Base-by-base conservation (phyloP, 2,329 filamentous ascomycete genomes). In the Penicillium janthinellum region DNA sequence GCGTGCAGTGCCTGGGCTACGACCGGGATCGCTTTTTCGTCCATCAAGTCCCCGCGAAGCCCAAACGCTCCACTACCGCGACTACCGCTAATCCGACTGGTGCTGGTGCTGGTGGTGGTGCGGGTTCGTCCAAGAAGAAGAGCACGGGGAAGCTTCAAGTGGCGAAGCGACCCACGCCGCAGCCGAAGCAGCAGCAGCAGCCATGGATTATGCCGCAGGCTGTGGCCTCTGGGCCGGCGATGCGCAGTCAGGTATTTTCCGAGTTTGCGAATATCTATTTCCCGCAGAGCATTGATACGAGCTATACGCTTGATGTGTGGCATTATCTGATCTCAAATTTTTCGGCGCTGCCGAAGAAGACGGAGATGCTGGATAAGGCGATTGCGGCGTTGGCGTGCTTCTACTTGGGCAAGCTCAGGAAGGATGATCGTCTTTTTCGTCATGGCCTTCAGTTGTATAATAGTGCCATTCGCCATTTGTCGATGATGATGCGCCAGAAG, bases 391-490 rank as follows among this genome's bases (percentile, higher is more conserved):
- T 58, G 22, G 31, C 57, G 4, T 58, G 57, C 34, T 38, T 47
- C 15, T 58, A 53, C 17, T 17, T 58, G 11, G 57, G 57, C 20
- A 58, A 54, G 25, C 17, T 37, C 14, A 54, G 53, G 15, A 25
- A 54, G 7, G 57, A 58, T 44, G 5, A 41, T 4, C 25, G 17
- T 10, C 17, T 58, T 3, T 37, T 58, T 12, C 28, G 50, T 37
- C 45, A 54, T 31, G 57, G 57, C 10, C 22, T 58, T 41, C 57
- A 54, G 50, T 44, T 54, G n/a, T 58, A 58, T 7, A 54, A 58
- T 37, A 35, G 22, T 14, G 57, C 57, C 8, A 58, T 58, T 8
- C 44, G 51, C 14, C 35, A 49, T 42, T 34, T 58, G 25, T 53
- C 51, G 28, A 14, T 2, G 17, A 54, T 58, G 57, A 54, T 58